Evolutionary conservation across 371 early-diverging fungal species (phyloP).

Genomic region (Phascolomyces articulosus): DNA sequence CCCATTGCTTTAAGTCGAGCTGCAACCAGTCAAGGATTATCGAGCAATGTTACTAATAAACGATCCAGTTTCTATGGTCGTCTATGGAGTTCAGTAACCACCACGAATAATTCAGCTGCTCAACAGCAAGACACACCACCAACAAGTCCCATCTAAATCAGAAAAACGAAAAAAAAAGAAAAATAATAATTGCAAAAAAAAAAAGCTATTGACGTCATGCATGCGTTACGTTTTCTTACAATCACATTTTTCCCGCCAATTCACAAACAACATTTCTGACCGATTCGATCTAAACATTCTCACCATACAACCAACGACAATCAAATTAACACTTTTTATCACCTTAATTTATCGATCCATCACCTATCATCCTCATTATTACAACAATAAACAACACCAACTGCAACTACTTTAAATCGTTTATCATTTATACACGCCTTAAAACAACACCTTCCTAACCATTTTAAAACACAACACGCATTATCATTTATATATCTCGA

Average conservation of each 20-base stretch:
- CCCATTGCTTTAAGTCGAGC: constrained; percentile 3
- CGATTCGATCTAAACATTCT: too few relatives aligned
- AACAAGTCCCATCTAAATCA: constrained; percentile 19
- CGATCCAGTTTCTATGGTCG: constrained; percentile 20
- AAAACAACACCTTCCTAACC: too few relatives aligned
- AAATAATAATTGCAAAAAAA: not conserved
- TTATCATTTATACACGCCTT: too few relatives aligned
- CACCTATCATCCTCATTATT: too few relatives aligned
- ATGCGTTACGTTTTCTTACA: constrained; percentile 1
- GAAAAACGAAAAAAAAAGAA: not conserved
- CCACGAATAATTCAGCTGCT: constrained; percentile 8
- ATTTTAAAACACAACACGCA: too few relatives aligned
- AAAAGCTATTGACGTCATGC: constrained; percentile 1
- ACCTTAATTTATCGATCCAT: too few relatives aligned
- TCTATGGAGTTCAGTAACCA: constrained; percentile 19
- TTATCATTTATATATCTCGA: not conserved
- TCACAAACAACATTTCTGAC: too few relatives aligned
- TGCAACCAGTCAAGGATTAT: constrained; percentile 18
- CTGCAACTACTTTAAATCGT: too few relatives aligned
- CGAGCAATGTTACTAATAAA: constrained; percentile 1
- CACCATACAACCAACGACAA: not conserved
- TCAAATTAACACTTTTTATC: too few relatives aligned
- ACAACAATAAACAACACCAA: too few relatives aligned
- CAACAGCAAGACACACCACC: constrained; percentile 22
- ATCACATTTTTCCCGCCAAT: not conserved